Evolutionary conservation across 352 stramenopile species (phyloP).

Genomic region (Phytophthora pseudosyringae): DNA sequence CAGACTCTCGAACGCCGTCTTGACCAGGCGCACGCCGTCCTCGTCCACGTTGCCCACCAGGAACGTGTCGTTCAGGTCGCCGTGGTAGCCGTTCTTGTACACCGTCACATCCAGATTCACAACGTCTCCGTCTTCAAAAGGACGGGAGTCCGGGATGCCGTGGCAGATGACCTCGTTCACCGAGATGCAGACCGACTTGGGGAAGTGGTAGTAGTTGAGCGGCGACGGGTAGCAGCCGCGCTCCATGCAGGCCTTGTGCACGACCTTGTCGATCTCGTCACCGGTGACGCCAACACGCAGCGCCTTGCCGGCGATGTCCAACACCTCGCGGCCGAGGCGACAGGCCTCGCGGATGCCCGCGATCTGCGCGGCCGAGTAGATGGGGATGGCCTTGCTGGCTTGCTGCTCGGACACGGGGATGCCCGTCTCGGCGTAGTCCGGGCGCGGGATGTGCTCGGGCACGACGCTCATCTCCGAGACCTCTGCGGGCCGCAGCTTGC

Average conservation of each 20-base stretch:
- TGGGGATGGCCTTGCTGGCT: conserved; percentile 82
- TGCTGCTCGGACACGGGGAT: conserved; percentile 74
- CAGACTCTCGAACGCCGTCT: conserved; percentile 96
- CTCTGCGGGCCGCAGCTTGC: conserved; percentile 77
- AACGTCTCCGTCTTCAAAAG: conserved; percentile 97
- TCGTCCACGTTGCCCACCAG: conserved; percentile 96
- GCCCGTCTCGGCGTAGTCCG: conserved; percentile 93
- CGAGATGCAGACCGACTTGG: conserved; percentile 91
- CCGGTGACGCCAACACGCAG: conserved; percentile 93
- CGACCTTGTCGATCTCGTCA: conserved; percentile 97
- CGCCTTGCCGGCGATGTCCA: conserved; percentile 93
- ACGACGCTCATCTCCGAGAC: conserved; percentile 80
- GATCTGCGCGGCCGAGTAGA: conserved; percentile 95
- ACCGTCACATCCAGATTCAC: conserved; percentile 99
- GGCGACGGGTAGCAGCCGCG: conserved; percentile 96
- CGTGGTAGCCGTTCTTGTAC: conserved; percentile 98
- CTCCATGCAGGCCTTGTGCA: conserved; percentile 94
- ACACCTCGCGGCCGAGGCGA: conserved; percentile 90
- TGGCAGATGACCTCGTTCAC: conserved; percentile 98
- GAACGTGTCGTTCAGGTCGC: conserved; percentile 99
- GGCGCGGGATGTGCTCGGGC: conserved; percentile 78
- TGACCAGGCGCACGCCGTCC: conserved; percentile 91
- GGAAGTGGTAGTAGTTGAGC: conserved; percentile 98
- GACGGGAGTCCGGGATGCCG: conserved; percentile 96
- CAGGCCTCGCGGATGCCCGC: conserved; percentile 93